Percentiles rank a stretch among this genome's conserved stretches.
Conservation (phyloP, 805 yeast species). For the Groenewaldozyma salmanticensis region DNA sequence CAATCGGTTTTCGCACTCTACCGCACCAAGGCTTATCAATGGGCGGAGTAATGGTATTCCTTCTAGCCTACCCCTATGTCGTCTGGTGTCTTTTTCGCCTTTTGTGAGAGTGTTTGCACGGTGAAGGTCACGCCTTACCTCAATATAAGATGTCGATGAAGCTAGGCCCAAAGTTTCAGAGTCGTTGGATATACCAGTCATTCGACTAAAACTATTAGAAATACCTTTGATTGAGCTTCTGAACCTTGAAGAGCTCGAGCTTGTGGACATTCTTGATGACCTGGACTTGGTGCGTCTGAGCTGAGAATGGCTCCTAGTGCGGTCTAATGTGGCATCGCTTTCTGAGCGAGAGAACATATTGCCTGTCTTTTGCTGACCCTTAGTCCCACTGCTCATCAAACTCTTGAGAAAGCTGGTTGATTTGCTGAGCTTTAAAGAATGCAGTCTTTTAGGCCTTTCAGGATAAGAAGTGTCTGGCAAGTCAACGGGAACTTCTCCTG, state of each 20-base stretch:
- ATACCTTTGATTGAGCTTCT: slow-evolving; percentile 1
- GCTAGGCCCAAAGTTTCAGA: slow-evolving; percentile 2
- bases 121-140: slow-evolving; percentile 49
- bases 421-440: slow-evolving; percentile 20
- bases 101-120: slow-evolving; percentile 62
- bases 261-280: slow-evolving; percentile 14
- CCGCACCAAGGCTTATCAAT: slow-evolving; percentile 17
- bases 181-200: slow-evolving; percentile 1
- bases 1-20: slow-evolving; percentile 13
- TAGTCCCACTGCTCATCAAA: slow-evolving; percentile 12
- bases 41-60: slow-evolving; percentile 57
- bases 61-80: slow-evolving; percentile 42
- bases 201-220: background rate
- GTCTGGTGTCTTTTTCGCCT: slow-evolving; percentile 61
- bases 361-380: slow-evolving; percentile 1
- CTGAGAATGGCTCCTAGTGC: background rate
- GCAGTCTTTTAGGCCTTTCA: slow-evolving; percentile 16
- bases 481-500: background rate
- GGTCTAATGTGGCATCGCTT: background rate
- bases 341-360: too few relatives aligned
- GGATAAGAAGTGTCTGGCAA: background rate
- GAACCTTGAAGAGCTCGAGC: slow-evolving; percentile 11
- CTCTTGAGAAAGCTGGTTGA: slow-evolving; percentile 23
- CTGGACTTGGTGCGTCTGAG: slow-evolving; percentile 15
- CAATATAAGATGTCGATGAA: slow-evolving; percentile 35